Evolutionary conservation across 2,329 filamentous ascomycete genomes (phyloP).

Genomic region (Trichoderma hamatum): DNA sequence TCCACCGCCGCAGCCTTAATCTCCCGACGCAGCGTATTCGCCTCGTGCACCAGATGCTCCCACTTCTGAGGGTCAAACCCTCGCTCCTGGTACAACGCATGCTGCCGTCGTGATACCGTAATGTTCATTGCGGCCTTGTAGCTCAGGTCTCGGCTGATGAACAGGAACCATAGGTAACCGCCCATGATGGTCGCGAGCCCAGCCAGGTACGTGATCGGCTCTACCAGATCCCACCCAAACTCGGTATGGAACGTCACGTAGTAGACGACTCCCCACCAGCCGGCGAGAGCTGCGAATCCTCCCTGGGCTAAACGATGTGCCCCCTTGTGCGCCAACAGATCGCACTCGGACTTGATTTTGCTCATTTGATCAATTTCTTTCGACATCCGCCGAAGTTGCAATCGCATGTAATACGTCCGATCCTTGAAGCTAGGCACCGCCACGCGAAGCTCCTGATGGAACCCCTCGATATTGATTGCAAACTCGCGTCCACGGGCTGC

Average conservation of each 20-base stretch:
- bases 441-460: constrained; percentile 66
- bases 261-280: constrained; percentile 85
- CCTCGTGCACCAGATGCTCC: constrained; percentile 79
- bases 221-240: constrained; percentile 87
- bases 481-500: constrained; percentile 85
- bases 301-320: constrained; percentile 79
- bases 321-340: constrained; percentile 72
- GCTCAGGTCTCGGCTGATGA: constrained; percentile 85
- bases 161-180: constrained; percentile 92
- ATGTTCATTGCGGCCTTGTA: constrained; percentile 87
- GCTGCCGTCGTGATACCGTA: constrained; percentile 78
- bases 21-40: constrained; percentile 74
- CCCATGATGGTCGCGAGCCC: constrained; percentile 85
- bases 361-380: constrained; percentile 69
- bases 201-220: constrained; percentile 86
- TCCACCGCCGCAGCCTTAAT: constrained; percentile 80
- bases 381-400: constrained; percentile 73
- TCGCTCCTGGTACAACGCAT: constrained; percentile 71
- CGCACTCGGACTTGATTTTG: constrained; percentile 79
- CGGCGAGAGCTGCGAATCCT: constrained; percentile 72
- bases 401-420: constrained; percentile 84
- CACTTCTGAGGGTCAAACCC: constrained; percentile 78
- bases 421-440: constrained; percentile 87
- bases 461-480: constrained; percentile 77
- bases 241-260: constrained; percentile 71